Conservation (phyloP, 306 rosid genomes). For the Senna siamea region DNA sequence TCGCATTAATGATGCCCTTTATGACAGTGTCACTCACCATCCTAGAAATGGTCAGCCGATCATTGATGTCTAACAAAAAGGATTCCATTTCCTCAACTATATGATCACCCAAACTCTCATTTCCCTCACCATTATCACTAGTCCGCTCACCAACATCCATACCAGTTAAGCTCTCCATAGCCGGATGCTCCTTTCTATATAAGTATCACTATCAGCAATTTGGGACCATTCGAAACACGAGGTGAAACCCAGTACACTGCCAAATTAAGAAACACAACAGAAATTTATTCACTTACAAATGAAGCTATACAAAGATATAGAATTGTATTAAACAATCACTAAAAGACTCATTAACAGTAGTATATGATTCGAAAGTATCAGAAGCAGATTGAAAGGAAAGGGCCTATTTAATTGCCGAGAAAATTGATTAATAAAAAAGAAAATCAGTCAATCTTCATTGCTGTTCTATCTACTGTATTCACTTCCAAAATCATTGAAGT, state of each 20-base stretch:
- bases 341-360: background rate
- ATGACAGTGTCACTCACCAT: constrained; percentile 86
- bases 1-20: constrained; percentile 78
- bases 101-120: constrained; percentile 48
- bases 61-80: constrained; percentile 57
- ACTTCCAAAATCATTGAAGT: constrained; percentile 10
- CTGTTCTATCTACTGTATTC: background rate
- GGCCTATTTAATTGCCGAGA: background rate
- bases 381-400: constrained; percentile 2
- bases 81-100: constrained; percentile 75
- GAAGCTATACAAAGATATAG: background rate
- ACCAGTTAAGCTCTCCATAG: constrained; percentile 42
- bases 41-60: constrained; percentile 72
- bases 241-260: constrained; percentile 32
- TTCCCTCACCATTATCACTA: constrained; percentile 42
- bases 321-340: background rate
- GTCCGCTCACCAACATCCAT: constrained; percentile 44
- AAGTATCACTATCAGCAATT: constrained; percentile 35
- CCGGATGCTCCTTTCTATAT: constrained; percentile 18
- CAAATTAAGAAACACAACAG: constrained; percentile 18
- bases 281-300: background rate
- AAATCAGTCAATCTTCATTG: constrained; percentile 15
- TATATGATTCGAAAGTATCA: background rate
- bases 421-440: background rate
- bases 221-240: constrained; percentile 29